Evolutionary conservation across 1,284 basidiomycete species (phyloP).

Genomic region (Laetiporus sulphureus): DNA sequence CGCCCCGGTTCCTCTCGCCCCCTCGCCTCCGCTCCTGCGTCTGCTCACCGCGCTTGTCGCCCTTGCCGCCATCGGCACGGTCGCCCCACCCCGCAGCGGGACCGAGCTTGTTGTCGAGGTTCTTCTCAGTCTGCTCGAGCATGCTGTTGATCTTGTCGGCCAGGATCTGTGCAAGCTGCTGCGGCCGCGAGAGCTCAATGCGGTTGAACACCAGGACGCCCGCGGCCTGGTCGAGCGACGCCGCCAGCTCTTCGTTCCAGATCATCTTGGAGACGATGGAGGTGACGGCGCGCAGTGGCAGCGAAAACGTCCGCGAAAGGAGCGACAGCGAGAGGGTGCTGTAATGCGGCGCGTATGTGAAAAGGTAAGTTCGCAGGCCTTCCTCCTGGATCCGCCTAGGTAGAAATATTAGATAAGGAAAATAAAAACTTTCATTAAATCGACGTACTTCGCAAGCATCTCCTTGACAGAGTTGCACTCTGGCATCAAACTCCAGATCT

Average conservation of each 20-base stretch:
- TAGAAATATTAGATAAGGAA: slow-evolving; percentile 5
- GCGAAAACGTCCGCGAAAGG: slow-evolving; percentile 83
- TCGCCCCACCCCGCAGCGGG: slow-evolving; percentile 61
- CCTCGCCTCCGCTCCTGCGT: slow-evolving; percentile 67
- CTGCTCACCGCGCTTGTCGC: slow-evolving; percentile 74
- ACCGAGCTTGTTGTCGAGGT: slow-evolving; percentile 86
- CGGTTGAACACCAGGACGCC: slow-evolving; percentile 88
- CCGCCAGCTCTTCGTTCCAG: slow-evolving; percentile 94
- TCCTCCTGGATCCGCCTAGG: slow-evolving; percentile 94
- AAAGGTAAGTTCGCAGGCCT: slow-evolving; percentile 93
- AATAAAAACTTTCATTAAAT: slow-evolving; percentile 3
- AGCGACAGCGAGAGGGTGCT: slow-evolving; percentile 84
- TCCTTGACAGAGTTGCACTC: slow-evolving; percentile 85
- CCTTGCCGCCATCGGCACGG: slow-evolving; percentile 61
- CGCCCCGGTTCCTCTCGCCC: slow-evolving; percentile 55
- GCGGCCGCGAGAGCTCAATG: slow-evolving; percentile 83
- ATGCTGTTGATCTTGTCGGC: slow-evolving; percentile 84
- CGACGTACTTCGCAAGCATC: slow-evolving; percentile 85
- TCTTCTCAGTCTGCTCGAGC: slow-evolving; percentile 96
- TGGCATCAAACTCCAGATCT: slow-evolving; percentile 97
- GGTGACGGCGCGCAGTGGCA: slow-evolving; percentile 76
- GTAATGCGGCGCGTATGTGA: slow-evolving; percentile 97
- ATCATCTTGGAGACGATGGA: slow-evolving; percentile 98
- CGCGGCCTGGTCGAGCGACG: slow-evolving; percentile 87
- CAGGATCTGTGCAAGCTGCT: slow-evolving; percentile 82